A percentile compares a stretch with the other conserved stretches of the same genome.
These are phyloP conservation scores for Triticum urartu DNA, from an alignment of 176 grass and related monocot species.

Conservation along the genomic window DNA sequence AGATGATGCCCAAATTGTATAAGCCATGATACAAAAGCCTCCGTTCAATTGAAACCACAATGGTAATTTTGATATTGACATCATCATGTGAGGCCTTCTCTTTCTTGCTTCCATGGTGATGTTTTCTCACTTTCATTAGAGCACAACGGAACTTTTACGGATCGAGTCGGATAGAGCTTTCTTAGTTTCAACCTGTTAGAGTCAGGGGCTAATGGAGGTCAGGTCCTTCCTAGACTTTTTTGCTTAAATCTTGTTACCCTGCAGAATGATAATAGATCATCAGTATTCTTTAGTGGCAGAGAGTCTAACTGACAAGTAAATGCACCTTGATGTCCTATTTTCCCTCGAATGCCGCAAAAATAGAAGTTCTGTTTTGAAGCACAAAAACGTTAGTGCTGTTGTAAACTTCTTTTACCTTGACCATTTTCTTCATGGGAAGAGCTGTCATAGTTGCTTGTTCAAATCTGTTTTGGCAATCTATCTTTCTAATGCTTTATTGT, in stretches of 20 bases:
- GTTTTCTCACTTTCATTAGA: constrained; percentile 1
- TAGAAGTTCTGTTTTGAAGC: constrained; percentile 4
- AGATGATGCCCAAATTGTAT: neutral
- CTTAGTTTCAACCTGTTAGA: constrained; percentile 6
- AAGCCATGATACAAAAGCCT: neutral
- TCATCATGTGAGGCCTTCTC: constrained; percentile 6
- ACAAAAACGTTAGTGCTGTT: neutral
- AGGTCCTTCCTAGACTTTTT: neutral
- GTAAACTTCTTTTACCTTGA: constrained; percentile 12
- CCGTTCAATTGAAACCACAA: constrained; percentile 22
- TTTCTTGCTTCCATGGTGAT: constrained; percentile 27
- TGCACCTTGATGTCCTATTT: neutral
- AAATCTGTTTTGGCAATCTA: neutral
- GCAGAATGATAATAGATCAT: neutral
- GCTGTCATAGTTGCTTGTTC: constrained; percentile 5
- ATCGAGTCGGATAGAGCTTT: constrained; percentile 1
- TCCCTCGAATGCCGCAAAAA: constrained; percentile 15
- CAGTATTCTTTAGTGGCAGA: neutral
- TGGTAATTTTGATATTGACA: constrained; percentile 21
- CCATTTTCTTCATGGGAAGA: neutral
- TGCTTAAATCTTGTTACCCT: neutral
- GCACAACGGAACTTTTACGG: neutral
- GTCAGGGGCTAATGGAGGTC: constrained; percentile 10
- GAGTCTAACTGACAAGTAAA: constrained; percentile 19
- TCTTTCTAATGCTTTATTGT: constrained; percentile 9